These are phyloP conservation scores for Beauveria sp. DNA, from an alignment of 2,329 filamentous ascomycete species.

Conservation along the genomic window DNA sequence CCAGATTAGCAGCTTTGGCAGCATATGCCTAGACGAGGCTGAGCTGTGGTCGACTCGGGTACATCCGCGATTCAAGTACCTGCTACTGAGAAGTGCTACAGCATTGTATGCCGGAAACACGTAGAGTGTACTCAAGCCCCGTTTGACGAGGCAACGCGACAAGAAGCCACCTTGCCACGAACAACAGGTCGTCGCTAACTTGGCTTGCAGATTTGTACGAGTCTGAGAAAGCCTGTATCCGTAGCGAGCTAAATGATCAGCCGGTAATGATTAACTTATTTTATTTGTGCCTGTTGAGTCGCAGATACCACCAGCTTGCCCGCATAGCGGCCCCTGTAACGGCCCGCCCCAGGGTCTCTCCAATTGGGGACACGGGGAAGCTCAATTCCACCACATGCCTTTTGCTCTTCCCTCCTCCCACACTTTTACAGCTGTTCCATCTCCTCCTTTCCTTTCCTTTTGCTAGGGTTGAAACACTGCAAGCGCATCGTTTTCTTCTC, in stretches of 20 bases:
- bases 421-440: not conserved
- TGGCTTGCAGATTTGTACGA: too few species aligned
- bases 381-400: not conserved
- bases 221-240: too few species aligned
- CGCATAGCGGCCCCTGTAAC: too few species aligned
- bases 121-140: not conserved
- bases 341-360: too few species aligned
- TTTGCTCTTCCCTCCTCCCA: not conserved
- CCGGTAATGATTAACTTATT: too few species aligned
- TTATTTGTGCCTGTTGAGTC: too few species aligned
- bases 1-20: too few species aligned
- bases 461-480: not conserved
- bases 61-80: not conserved
- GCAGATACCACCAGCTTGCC: too few species aligned
- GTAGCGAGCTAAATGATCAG: too few species aligned
- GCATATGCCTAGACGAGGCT: not conserved
- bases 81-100: not conserved
- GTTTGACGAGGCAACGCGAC: not conserved
- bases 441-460: conserved; percentile 3
- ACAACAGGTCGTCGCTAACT: not conserved
- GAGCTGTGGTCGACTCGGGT: not conserved
- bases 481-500: not conserved
- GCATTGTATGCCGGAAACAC: not conserved
- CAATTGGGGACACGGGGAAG: too few species aligned
- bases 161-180: conserved; percentile 6